Percentiles rank a stretch among this genome's conserved stretches.
phyloP scores from a whole-genome alignment of 192 early-diverging fungal genomes.

The Podila verticillata region DNA sequence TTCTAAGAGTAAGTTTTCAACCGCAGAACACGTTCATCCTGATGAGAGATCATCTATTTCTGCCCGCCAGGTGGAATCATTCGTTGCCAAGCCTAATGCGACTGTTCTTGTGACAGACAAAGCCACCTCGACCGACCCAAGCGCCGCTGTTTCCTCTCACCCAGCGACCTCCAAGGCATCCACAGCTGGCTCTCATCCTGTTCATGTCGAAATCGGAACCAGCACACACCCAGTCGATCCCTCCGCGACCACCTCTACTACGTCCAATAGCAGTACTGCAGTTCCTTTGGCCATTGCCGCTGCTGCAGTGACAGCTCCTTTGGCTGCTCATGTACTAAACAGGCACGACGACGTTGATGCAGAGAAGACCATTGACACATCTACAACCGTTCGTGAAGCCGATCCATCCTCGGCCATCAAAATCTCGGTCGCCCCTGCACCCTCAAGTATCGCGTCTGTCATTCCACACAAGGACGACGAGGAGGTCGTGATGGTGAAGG shows the following conservation, averaged over 20 bases:
- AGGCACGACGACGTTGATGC: neutral
- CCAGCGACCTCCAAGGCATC: neutral
- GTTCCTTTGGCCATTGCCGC: neutral
- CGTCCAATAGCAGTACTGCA: neutral
- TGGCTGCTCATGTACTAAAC: neutral
- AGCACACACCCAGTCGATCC: neutral
- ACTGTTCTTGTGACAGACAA: constrained; percentile 18
- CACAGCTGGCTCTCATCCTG: neutral
- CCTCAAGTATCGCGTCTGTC: neutral
- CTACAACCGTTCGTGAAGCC: neutral
- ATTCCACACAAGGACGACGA: neutral
- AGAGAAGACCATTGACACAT: neutral
- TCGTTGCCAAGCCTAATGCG: neutral
- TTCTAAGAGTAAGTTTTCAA: no score
- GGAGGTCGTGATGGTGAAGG: constrained; percentile 3
- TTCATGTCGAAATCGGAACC: neutral
- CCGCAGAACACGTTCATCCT: neutral
- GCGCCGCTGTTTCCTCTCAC: neutral
- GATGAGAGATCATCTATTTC: constrained; percentile 10
- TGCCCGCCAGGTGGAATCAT: constrained; percentile 7
- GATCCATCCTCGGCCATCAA: neutral
- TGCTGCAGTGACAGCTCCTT: neutral
- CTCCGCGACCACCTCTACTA: neutral
- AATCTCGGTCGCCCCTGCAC: neutral
- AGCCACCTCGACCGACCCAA: constrained; percentile 4